phyloP scores from a whole-genome alignment of 768 basidiomycete species.

The Tylopilus intermedius region DNA sequence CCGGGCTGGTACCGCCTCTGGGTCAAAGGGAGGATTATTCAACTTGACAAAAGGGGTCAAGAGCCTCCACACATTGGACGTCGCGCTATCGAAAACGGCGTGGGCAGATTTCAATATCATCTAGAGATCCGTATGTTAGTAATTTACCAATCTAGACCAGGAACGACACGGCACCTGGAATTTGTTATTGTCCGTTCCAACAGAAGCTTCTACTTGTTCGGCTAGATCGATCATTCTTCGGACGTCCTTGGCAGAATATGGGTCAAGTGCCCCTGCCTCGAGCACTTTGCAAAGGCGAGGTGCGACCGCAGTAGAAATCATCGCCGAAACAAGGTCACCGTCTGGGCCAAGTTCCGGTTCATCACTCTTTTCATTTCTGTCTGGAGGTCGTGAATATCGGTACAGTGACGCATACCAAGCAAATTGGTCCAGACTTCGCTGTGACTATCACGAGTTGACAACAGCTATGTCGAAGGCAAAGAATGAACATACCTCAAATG shows the following conservation, averaged over 20 bases:
- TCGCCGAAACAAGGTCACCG: slow-evolving; percentile 81
- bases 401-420: slow-evolving; percentile 78
- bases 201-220: slow-evolving; percentile 75
- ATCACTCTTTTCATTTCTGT: slow-evolving; percentile 39
- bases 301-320: slow-evolving; percentile 79
- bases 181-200: slow-evolving; percentile 59
- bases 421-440: slow-evolving; percentile 70
- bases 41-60: slow-evolving; percentile 47
- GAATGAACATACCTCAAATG: slow-evolving; percentile 56
- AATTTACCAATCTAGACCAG: background rate
- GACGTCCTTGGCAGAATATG: slow-evolving; percentile 65
- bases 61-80: slow-evolving; percentile 46
- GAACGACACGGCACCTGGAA: slow-evolving; percentile 45
- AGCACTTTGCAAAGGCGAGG: slow-evolving; percentile 70
- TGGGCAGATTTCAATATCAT: slow-evolving; percentile 52
- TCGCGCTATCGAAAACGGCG: slow-evolving; percentile 48
- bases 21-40: slow-evolving; percentile 58
- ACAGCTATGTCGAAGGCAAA: background rate
- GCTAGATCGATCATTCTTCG: slow-evolving; percentile 64
- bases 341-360: slow-evolving; percentile 69
- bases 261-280: slow-evolving; percentile 77
- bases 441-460: slow-evolving; percentile 30
- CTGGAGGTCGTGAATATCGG: slow-evolving; percentile 58
- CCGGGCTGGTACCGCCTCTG: slow-evolving; percentile 68
- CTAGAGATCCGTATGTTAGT: slow-evolving; percentile 33